Evolutionary conservation across 768 basidiomycete species (phyloP).

Genomic region (Mycena latifolia): DNA sequence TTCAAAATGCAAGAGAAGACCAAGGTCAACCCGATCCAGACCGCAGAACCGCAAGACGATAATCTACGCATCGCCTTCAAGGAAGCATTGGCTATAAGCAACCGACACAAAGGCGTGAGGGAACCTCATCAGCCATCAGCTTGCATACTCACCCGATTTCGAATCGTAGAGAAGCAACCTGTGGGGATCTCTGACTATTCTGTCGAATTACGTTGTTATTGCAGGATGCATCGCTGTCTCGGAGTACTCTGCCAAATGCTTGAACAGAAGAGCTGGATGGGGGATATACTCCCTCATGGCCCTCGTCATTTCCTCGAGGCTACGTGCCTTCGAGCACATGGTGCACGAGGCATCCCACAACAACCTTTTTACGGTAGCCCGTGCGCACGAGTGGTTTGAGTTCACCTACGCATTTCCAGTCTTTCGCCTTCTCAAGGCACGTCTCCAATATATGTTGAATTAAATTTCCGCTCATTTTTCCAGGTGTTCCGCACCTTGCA

Average conservation of each 20-base stretch:
- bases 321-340: conserved; percentile 18
- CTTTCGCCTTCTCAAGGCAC: conserved; percentile 25
- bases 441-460: conserved; percentile 1
- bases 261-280: not conserved
- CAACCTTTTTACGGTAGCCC: conserved; percentile 10
- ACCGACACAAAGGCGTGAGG: conserved; percentile 27
- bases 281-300: conserved; percentile 10
- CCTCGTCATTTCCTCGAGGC: conserved; percentile 14
- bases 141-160: not conserved
- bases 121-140: not conserved
- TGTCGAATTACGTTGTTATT: conserved; percentile 6
- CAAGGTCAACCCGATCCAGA: too few relatives aligned
- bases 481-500: conserved; percentile 23
- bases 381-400: conserved; percentile 23
- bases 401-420: too few relatives aligned
- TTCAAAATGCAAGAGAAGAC: too few relatives aligned
- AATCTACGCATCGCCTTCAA: conserved; percentile 8
- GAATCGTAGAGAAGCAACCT: conserved; percentile 8
- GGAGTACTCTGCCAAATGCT: not conserved
- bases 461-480: not conserved
- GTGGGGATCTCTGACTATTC: conserved; percentile 7
- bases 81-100: conserved; percentile 21
- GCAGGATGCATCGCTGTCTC: conserved; percentile 5
- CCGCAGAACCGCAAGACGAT: too few relatives aligned
- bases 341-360: conserved; percentile 24